phyloP scores from a whole-genome alignment of 1,139 yeast species.

The Eremothecium sinecaudum region DNA sequence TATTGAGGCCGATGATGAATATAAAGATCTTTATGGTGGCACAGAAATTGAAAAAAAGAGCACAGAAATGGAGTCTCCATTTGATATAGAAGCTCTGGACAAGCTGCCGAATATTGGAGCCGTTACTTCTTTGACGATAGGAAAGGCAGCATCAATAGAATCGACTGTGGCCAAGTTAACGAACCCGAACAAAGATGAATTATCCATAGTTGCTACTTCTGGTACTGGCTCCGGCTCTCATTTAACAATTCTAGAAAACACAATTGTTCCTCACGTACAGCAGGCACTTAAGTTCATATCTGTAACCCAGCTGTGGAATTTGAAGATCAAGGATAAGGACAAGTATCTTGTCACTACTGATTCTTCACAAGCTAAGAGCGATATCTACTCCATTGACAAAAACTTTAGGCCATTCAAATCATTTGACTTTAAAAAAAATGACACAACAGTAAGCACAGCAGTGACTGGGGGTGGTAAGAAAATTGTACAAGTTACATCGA shows the following conservation, averaged over 20 bases:
- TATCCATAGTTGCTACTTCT: slow-evolving; percentile 59
- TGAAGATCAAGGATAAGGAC: slow-evolving; percentile 37
- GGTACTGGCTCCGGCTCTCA: slow-evolving; percentile 53
- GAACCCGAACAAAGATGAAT: slow-evolving; percentile 58
- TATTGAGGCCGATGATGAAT: slow-evolving; percentile 24
- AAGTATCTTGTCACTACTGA: slow-evolving; percentile 67
- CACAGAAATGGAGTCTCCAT: slow-evolving; percentile 28
- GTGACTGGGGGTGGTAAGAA: slow-evolving; percentile 50
- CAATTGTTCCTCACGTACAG: slow-evolving; percentile 55
- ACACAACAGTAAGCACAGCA: slow-evolving; percentile 58
- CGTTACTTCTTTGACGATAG: slow-evolving; percentile 57
- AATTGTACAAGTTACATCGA: slow-evolving; percentile 66
- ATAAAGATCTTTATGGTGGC: slow-evolving; percentile 29
- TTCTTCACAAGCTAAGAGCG: slow-evolving; percentile 52
- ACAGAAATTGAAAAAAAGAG: slow-evolving; percentile 25
- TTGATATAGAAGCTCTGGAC: slow-evolving; percentile 43
- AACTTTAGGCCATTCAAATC: slow-evolving; percentile 56
- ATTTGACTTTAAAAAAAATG: slow-evolving; percentile 55
- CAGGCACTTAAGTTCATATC: slow-evolving; percentile 68
- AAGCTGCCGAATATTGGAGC: slow-evolving; percentile 65
- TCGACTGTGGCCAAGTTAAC: slow-evolving; percentile 49
- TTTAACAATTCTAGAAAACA: slow-evolving; percentile 53
- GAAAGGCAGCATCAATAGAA: slow-evolving; percentile 47
- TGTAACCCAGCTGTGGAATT: slow-evolving; percentile 67
- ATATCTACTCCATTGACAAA: slow-evolving; percentile 59